These are phyloP conservation scores for Aureobasidium sp. DNA, from an alignment of 2,329 filamentous ascomycete species.

Conservation along the genomic window DNA sequence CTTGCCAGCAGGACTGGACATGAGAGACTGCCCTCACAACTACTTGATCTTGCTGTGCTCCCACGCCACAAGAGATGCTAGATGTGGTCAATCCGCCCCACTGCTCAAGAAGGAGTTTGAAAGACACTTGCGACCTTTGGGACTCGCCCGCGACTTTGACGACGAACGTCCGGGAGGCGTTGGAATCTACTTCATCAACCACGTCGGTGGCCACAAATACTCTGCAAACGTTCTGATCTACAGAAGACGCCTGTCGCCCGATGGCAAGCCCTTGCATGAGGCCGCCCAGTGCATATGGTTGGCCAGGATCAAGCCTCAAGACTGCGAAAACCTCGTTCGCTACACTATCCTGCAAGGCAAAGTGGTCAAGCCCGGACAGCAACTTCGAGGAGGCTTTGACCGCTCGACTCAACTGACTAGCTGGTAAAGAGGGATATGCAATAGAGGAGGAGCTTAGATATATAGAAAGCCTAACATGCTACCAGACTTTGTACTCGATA, in stretches of 20 bases:
- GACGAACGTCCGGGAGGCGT: slow-evolving; percentile 87
- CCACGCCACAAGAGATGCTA: slow-evolving; percentile 85
- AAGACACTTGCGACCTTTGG: slow-evolving; percentile 74
- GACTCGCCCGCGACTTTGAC: slow-evolving; percentile 76
- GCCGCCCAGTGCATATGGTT: slow-evolving; percentile 91
- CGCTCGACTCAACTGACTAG: slow-evolving; percentile 70
- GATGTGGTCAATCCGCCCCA: slow-evolving; percentile 89
- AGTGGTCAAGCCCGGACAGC: slow-evolving; percentile 77
- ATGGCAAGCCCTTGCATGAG: slow-evolving; percentile 22
- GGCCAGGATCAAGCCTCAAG: slow-evolving; percentile 72
- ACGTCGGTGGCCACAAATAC: slow-evolving; percentile 96
- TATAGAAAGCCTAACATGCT: slow-evolving; percentile 2
- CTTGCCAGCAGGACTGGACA: slow-evolving; percentile 36
- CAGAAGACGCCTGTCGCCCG: slow-evolving; percentile 43
- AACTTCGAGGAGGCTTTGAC: slow-evolving; percentile 88
- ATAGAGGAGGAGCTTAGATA: background rate
- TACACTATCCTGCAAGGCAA: slow-evolving; percentile 91
- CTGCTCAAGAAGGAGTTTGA: slow-evolving; percentile 83
- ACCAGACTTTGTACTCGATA: background rate
- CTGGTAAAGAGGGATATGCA: slow-evolving; percentile 51
- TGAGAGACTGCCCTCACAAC: slow-evolving; percentile 67
- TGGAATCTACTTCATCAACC: slow-evolving; percentile 91
- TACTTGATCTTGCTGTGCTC: slow-evolving; percentile 90
- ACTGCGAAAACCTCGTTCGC: slow-evolving; percentile 84
- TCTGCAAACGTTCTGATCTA: slow-evolving; percentile 92